Evolutionary conservation across 192 early-diverging fungal species (phyloP), one percentile per base, ranked within the genome.

Genomic region (Rhizophagus sp.): DNA sequence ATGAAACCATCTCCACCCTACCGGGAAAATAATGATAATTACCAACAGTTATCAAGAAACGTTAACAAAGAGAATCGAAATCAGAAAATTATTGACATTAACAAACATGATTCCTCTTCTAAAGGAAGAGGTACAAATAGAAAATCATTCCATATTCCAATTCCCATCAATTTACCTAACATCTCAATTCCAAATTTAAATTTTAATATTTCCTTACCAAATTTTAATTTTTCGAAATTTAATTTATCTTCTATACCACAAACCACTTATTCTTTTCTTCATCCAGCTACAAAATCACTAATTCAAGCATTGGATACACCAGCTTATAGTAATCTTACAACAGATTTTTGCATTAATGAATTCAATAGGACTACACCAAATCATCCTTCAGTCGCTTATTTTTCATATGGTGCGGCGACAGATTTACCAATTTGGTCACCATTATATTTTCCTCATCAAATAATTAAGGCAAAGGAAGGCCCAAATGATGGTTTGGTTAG

Each of bases 401-500:
- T 90, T 74, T 93, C 92, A 30, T 94, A 95, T 80, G 95, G 94
- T 27, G 94, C 94, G 1, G 84, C 88, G 19, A 90, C 91, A 9
- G 89, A 90, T 19, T 85, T 94, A 57, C 89, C 89, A 9, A 86
- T 89, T 41, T 88, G 92, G 74, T 91, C 93, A 19, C 94, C 93
- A 19, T 87, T 97, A 5, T 89, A 89, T 24, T 90, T 96, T 33
- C 92, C 96, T 9, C 91, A 94, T 81, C 88, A 93, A 64, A 88
- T 97, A 47, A 91, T 99, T 63, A 84, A 88, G 47, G 84, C 85
- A 19, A 88, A 89, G 13, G 97, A 97, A 80, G 97, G 96, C 3
- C 89, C 90, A 0, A 99, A 99, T 83, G 97, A 99, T 84, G 97
- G 97, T 10, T 85, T 99, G 74, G 97, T 99, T 17, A 92, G 91